Evolutionary conservation across 352 stramenopile genomes (phyloP), one percentile per base, ranked within the genome.

Genomic region (Phytophthora pinifolia): DNA sequence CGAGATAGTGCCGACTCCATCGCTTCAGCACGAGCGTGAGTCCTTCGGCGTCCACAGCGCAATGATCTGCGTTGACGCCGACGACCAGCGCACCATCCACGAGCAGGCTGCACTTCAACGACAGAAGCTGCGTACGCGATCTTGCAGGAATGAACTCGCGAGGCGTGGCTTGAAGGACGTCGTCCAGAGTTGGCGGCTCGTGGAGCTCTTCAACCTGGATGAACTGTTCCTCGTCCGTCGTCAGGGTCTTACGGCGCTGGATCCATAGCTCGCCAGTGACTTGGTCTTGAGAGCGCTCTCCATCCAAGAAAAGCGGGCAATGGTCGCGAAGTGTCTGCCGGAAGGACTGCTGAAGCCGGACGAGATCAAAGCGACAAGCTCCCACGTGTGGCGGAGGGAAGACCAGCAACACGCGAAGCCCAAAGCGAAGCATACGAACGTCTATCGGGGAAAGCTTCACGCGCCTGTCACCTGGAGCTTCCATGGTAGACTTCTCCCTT

Each of bases 81-180:
- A 57, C 29, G 29, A 57, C 38, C 7, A 57, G 31, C 18, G 30
- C 6, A 14, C 30, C 14, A 13, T 50, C 49, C 3, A 50, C 32
- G 8, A 57, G 49, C 49, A 50, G 18, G 27, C 49, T 42, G 30
- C 49, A 57, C 30, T 50, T 57, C 7, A 50, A 38, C 1, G 38
- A 22, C 18, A 57, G 30, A 35, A 50, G 36, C 22, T 57, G 37
- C 20, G 15, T 13, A 6, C 6, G 27, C 9, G 49, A 9, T 38
- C 49, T 57, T 29, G 49, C 25, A 18, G 49, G 49, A 12, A 57
- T 42, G 29, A 57, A 36, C 15, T 39, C 18, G 17, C 20, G 6
- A 15, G 49, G 30, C 6, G 20, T 57, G 2, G 17, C 15, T 49
- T 35, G 8, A 17, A 57, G 49, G 17, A 43, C 30, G 17, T 57